A percentile compares a stretch with the other conserved stretches of the same genome.
Conservation (phyloP, 805 yeast species). For the Brettanomyces nanus region DNA sequence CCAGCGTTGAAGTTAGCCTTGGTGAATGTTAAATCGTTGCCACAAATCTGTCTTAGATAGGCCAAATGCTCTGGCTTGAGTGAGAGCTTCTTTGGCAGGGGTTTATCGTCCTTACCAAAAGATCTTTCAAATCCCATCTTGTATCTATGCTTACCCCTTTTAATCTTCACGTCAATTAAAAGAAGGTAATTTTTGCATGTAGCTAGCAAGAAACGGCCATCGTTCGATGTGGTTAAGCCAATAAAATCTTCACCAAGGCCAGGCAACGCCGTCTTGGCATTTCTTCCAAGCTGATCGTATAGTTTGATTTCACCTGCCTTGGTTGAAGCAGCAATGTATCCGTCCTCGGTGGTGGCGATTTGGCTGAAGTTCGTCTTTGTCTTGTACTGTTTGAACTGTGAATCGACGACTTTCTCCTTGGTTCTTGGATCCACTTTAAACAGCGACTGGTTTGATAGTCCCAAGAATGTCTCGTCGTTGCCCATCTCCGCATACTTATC, state of each 20-base stretch:
- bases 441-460: slow-evolving; percentile 55
- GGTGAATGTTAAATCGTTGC: slow-evolving; percentile 49
- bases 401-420: slow-evolving; percentile 51
- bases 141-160: slow-evolving; percentile 53
- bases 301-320: slow-evolving; percentile 68
- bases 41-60: slow-evolving; percentile 44
- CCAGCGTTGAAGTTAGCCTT: slow-evolving; percentile 75
- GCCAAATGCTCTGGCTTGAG: slow-evolving; percentile 68
- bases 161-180: slow-evolving; percentile 58
- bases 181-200: slow-evolving; percentile 69
- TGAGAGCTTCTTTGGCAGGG: slow-evolving; percentile 59
- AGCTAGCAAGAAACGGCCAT: slow-evolving; percentile 76
- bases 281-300: slow-evolving; percentile 62
- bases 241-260: slow-evolving; percentile 71
- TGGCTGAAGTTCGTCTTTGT: slow-evolving; percentile 49
- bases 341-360: slow-evolving; percentile 63
- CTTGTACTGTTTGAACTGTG: slow-evolving; percentile 44
- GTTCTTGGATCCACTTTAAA: slow-evolving; percentile 80
- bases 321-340: slow-evolving; percentile 72
- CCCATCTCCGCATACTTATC: slow-evolving; percentile 67
- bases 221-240: slow-evolving; percentile 64
- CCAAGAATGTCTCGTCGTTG: slow-evolving; percentile 65
- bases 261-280: slow-evolving; percentile 73
- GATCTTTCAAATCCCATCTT: slow-evolving; percentile 54
- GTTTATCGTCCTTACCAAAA: slow-evolving; percentile 58